phyloP scores from a whole-genome alignment of 495 filamentous ascomycete genomes.

The Gamarada debralockiae region DNA sequence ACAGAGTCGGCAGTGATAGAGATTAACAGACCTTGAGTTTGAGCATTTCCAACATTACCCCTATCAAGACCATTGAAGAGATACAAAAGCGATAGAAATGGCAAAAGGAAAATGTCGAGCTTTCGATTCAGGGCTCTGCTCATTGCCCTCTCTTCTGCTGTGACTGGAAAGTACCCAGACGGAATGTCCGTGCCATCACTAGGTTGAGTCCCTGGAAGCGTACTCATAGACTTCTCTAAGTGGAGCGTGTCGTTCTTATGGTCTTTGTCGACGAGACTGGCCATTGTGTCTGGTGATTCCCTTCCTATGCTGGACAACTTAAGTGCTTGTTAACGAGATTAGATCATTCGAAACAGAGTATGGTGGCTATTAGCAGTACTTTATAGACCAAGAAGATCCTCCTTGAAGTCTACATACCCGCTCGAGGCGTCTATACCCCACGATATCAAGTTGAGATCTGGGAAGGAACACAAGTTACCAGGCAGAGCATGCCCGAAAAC shows the following conservation, averaged over 20 bases:
- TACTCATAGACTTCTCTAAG: conserved; percentile 1
- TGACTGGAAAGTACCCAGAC: conserved; percentile 5
- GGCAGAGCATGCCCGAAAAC: too few species aligned
- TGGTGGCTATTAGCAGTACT: too few species aligned
- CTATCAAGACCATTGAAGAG: conserved; percentile 36
- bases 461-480: too few species aligned
- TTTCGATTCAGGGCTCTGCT: conserved; percentile 26
- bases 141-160: conserved; percentile 6
- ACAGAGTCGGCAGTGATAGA: too few species aligned
- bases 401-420: too few species aligned
- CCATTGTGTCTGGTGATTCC: background rate
- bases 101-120: conserved; percentile 32
- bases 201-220: background rate
- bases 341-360: too few species aligned
- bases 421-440: too few species aligned
- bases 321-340: too few species aligned
- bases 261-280: background rate
- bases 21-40: conserved; percentile 33
- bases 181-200: background rate
- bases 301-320: too few species aligned
- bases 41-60: conserved; percentile 43
- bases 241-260: background rate
- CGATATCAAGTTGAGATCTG: too few species aligned
- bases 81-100: conserved; percentile 34
- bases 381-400: too few species aligned